Conservation (phyloP, 768 basidiomycete genomes). For the Stropharia rugosoannulata region DNA sequence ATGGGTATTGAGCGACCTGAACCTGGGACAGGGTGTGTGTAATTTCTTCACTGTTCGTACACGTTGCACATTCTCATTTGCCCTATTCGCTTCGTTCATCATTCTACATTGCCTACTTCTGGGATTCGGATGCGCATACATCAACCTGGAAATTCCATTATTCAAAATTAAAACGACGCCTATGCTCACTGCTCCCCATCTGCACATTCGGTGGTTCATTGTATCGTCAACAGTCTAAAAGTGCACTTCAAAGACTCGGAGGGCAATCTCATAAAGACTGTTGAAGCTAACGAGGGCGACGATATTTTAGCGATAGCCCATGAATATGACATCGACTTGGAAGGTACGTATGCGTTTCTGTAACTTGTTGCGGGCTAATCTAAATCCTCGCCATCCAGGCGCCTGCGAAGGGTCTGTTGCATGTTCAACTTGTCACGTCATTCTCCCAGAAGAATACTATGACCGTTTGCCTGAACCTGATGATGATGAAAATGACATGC, state of each 20-base stretch:
- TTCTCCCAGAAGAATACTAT: slow-evolving; percentile 78
- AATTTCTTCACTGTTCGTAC: neutral
- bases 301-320: slow-evolving; percentile 89
- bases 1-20: slow-evolving; percentile 8
- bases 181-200: neutral
- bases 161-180: neutral
- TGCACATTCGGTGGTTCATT: neutral
- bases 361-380: neutral
- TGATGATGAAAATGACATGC: slow-evolving; percentile 98
- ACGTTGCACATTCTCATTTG: neutral
- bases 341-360: slow-evolving; percentile 56
- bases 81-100: neutral
- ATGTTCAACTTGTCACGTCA: slow-evolving; percentile 97
- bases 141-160: no score
- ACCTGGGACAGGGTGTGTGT: slow-evolving; percentile 4
- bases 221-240: slow-evolving; percentile 61
- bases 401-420: slow-evolving; percentile 97
- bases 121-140: neutral
- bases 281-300: slow-evolving; percentile 93
- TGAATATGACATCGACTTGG: slow-evolving; percentile 93
- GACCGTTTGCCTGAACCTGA: slow-evolving; percentile 89
- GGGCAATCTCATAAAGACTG: slow-evolving; percentile 78
- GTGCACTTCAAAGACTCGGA: slow-evolving; percentile 89
- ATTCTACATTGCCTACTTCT: neutral
- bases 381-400: slow-evolving; percentile 43